Evolutionary conservation across 1,284 basidiomycete species (phyloP), one percentile per base, ranked within the genome.

Genomic region (Cryptococcus sp.): DNA sequence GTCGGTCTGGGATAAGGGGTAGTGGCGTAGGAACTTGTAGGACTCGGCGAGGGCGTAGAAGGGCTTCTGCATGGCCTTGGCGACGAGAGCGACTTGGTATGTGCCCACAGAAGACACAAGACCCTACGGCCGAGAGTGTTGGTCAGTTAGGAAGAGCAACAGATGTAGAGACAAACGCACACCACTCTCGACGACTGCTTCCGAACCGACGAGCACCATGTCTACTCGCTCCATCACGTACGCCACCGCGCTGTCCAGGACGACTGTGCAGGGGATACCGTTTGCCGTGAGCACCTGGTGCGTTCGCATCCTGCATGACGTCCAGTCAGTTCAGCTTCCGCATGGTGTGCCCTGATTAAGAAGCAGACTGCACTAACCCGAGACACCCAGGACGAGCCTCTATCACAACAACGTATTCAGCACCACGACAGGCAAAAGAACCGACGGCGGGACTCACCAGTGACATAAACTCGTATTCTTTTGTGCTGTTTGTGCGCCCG

Each of bases 41-140:
- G 90, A 92, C 80, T 98, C 94, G 35, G 94, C 93, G 42, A 97
- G 82, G 35, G 93, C 93, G 78, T 97, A 98, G 74, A 98, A 93
- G 2, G 96, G 95, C 74, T 95, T 97, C 68, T 92, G 89, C 56
- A 88, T 85, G 36, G 90, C 87, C 77, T 94, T 94, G 53, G 96
- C 95, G 57, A 97, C 89, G 65, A 98, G 87, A 2, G 94, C 96
- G 69, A 98, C 91, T 76, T 97, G 92, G 77, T 92, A 94, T 63
- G 91, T 94, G 46, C 94, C 95, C 45, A 92, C 88, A 35, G 88
- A 80, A 59, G 81, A 82, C n/a, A 72, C 67, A 46, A 73, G 64
- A 8, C 61, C 68, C 67, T 66, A 33, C 8, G 23, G 40, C 39
- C 20, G 42, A n/a, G 28, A 35, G 1, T 4, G 15, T 28, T 28